These are phyloP conservation scores for Phytophthora agathidicida DNA, from an alignment of 352 stramenopile species.

Conservation along the genomic window DNA sequence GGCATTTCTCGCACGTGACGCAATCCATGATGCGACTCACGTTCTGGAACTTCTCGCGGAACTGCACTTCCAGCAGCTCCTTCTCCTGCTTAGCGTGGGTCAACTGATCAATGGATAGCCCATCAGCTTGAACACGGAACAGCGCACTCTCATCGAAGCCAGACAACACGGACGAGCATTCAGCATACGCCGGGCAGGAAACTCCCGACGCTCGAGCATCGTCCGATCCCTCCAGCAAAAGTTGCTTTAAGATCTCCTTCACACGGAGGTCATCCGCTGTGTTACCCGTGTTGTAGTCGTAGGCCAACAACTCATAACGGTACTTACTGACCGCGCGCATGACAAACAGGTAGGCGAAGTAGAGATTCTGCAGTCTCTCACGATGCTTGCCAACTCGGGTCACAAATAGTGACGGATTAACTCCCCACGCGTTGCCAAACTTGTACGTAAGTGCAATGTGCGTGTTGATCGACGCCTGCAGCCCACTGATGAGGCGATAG, in stretches of 20 bases:
- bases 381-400: slow-evolving; percentile 91
- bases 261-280: slow-evolving; percentile 79
- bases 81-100: slow-evolving; percentile 67
- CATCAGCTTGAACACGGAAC: slow-evolving; percentile 75
- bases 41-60: slow-evolving; percentile 96
- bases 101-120: slow-evolving; percentile 64
- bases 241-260: slow-evolving; percentile 64
- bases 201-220: slow-evolving; percentile 31
- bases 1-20: slow-evolving; percentile 99
- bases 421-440: slow-evolving; percentile 68
- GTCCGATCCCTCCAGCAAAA: slow-evolving; percentile 71
- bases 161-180: slow-evolving; percentile 69
- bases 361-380: slow-evolving; percentile 97
- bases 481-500: slow-evolving; percentile 95
- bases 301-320: slow-evolving; percentile 91
- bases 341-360: slow-evolving; percentile 98
- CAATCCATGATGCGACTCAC: slow-evolving; percentile 98
- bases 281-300: slow-evolving; percentile 96
- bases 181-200: slow-evolving; percentile 58
- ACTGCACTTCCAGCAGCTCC: slow-evolving; percentile 67
- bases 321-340: slow-evolving; percentile 96
- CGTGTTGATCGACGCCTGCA: slow-evolving; percentile 97
- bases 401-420: slow-evolving; percentile 85
- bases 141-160: slow-evolving; percentile 91
- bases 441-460: slow-evolving; percentile 92